These are phyloP conservation scores for Paecilomyces dactylethromorphus DNA, from an alignment of 2,329 filamentous ascomycete genomes.

Conservation along the genomic window DNA sequence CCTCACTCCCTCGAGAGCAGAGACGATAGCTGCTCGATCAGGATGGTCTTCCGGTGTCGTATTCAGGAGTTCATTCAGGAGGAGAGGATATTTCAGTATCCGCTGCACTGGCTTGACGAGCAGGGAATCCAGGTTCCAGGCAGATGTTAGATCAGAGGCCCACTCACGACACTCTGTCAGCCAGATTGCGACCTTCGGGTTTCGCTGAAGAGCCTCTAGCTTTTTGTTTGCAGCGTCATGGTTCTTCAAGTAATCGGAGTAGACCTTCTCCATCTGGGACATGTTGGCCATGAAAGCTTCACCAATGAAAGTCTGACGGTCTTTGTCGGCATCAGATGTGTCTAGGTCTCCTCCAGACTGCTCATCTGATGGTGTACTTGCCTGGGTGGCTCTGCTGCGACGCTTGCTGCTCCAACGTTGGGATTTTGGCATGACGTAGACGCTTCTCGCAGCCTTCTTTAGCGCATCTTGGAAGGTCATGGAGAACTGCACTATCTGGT, in stretches of 20 bases:
- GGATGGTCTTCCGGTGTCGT: slow-evolving; percentile 77
- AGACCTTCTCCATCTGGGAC: slow-evolving; percentile 56
- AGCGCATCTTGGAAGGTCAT: slow-evolving; percentile 70
- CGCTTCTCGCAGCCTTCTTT: slow-evolving; percentile 69
- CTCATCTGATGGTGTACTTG: slow-evolving; percentile 23
- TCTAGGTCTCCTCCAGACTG: slow-evolving; percentile 19
- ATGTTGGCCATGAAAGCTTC: slow-evolving; percentile 52
- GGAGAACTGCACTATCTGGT: slow-evolving; percentile 84
- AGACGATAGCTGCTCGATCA: slow-evolving; percentile 65
- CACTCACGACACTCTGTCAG: slow-evolving; percentile 87
- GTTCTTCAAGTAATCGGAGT: slow-evolving; percentile 59
- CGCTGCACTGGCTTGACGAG: slow-evolving; percentile 95
- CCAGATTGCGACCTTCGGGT: slow-evolving; percentile 69
- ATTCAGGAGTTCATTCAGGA: slow-evolving; percentile 73
- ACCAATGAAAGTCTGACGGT: slow-evolving; percentile 53
- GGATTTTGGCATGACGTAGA: slow-evolving; percentile 63
- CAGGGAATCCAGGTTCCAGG: slow-evolving; percentile 94
- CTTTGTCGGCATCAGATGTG: slow-evolving; percentile 47
- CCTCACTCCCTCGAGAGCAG: slow-evolving; percentile 63
- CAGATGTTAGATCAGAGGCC: slow-evolving; percentile 83
- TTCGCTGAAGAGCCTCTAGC: slow-evolving; percentile 41
- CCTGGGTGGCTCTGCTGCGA: slow-evolving; percentile 34
- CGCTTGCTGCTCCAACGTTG: slow-evolving; percentile 50
- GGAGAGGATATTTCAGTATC: slow-evolving; percentile 84
- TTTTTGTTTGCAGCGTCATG: slow-evolving; percentile 59